Conservation (phyloP, 139 green algal genomes). For the Coelastrella sp. region DNA sequence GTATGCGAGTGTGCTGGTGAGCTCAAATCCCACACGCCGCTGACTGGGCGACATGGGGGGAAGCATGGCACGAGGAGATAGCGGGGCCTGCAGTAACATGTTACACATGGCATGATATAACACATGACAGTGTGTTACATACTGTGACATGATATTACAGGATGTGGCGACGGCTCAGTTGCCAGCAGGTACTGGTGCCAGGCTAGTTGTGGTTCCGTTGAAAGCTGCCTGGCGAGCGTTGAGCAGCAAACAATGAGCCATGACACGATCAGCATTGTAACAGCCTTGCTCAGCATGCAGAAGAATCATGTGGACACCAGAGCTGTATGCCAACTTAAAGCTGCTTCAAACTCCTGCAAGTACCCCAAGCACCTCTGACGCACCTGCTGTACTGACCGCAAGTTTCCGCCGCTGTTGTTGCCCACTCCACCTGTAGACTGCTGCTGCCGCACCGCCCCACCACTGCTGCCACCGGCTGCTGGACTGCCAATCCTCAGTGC, state of each 20-base stretch:
- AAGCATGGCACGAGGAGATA: constrained; percentile 21
- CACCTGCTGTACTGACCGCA: constrained; percentile 8
- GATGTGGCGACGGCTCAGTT: not conserved
- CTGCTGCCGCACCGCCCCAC: not conserved
- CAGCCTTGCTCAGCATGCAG: no score
- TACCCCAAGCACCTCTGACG: not conserved
- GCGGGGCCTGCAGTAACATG: not conserved
- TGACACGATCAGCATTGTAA: no score
- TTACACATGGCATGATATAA: not conserved
- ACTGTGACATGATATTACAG: not conserved
- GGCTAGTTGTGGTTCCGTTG: no score
- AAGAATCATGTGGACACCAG: not conserved
- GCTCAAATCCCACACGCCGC: constrained; percentile 14
- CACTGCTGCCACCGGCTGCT: not conserved
- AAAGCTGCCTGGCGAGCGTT: no score
- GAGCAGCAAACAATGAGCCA: no score
- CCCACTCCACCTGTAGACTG: not conserved
- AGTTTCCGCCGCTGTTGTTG: not conserved
- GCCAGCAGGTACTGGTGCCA: no score
- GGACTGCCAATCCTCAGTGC: constrained; percentile 14
- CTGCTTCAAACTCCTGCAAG: not conserved
- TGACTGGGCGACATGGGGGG: constrained; percentile 46
- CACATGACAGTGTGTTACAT: not conserved
- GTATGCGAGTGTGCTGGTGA: not conserved
- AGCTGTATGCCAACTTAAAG: not conserved